Conservation (phyloP, 2,329 filamentous ascomycete genomes). For the Phialophora verrucosa region DNA sequence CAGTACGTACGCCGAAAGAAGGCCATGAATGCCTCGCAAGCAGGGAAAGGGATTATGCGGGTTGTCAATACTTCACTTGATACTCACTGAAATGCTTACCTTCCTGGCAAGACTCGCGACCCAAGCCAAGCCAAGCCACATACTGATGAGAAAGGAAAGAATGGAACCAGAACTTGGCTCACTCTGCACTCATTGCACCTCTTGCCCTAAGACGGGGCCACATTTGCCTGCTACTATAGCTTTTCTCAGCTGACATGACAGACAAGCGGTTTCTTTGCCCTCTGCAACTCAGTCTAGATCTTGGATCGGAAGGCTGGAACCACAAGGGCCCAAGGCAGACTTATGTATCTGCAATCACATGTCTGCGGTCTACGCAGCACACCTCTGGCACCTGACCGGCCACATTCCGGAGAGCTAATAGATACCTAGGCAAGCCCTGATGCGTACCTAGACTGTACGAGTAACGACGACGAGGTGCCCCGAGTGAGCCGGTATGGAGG, state of each 20-base stretch:
- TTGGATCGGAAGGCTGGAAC: background rate
- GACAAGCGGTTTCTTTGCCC: background rate
- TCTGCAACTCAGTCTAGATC: background rate
- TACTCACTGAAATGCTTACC: background rate
- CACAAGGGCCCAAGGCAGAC: slow-evolving; percentile 6
- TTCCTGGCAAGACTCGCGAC: background rate
- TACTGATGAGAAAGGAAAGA: background rate
- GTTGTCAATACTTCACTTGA: background rate
- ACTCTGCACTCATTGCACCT: background rate
- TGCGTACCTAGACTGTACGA: background rate
- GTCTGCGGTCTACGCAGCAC: background rate
- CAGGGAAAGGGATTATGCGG: background rate
- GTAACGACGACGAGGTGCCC: slow-evolving; percentile 7
- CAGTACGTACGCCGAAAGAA: background rate
- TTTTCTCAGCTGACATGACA: background rate
- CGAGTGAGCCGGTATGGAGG: background rate
- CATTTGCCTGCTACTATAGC: background rate
- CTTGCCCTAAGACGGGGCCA: background rate
- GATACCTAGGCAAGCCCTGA: background rate
- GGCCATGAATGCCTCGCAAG: background rate
- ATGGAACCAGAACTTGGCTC: background rate
- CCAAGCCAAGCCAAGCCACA: background rate
- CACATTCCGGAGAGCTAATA: slow-evolving; percentile 7
- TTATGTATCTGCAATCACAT: slow-evolving; percentile 15
- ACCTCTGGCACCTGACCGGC: slow-evolving; percentile 7